Evolutionary conservation across 805 yeast species (phyloP).

Genomic region (Suhomyces sp.): DNA sequence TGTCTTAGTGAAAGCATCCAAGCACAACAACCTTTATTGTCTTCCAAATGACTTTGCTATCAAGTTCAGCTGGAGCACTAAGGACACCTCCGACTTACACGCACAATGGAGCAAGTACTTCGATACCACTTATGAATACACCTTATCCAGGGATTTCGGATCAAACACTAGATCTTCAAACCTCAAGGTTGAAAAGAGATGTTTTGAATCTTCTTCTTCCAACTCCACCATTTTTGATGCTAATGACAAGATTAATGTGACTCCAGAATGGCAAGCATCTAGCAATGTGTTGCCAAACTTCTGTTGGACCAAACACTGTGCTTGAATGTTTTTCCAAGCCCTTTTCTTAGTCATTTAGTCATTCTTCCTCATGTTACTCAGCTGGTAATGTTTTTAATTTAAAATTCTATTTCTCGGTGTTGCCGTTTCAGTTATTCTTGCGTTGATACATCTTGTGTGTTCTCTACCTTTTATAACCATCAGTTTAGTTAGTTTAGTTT

Average conservation of each 20-base stretch:
- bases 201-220: conserved; percentile 7
- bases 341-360: too few species aligned
- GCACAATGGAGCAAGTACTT: conserved; percentile 16
- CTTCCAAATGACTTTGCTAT: conserved; percentile 18
- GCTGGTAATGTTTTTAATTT: too few species aligned
- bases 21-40: conserved; percentile 14
- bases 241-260: conserved; percentile 6
- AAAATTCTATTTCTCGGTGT: too few species aligned
- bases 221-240: conserved; percentile 9
- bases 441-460: not conserved
- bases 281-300: conserved; percentile 18
- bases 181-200: conserved; percentile 7
- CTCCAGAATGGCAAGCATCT: conserved; percentile 8
- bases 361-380: too few species aligned
- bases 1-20: conserved; percentile 15
- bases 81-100: conserved; percentile 12
- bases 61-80: conserved; percentile 13
- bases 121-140: conserved; percentile 15
- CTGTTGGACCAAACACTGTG: conserved; percentile 13
- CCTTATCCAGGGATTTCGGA: conserved; percentile 14
- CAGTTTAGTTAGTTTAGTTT: conserved; percentile 7
- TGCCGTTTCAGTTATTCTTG: conserved; percentile 3
- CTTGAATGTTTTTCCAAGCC: not conserved
- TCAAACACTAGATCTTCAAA: not conserved
- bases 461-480: conserved; percentile 1